Base-by-base conservation (phyloP, 1,284 basidiomycete genomes). In the Pseudozyma tsukubaensis region DNA sequence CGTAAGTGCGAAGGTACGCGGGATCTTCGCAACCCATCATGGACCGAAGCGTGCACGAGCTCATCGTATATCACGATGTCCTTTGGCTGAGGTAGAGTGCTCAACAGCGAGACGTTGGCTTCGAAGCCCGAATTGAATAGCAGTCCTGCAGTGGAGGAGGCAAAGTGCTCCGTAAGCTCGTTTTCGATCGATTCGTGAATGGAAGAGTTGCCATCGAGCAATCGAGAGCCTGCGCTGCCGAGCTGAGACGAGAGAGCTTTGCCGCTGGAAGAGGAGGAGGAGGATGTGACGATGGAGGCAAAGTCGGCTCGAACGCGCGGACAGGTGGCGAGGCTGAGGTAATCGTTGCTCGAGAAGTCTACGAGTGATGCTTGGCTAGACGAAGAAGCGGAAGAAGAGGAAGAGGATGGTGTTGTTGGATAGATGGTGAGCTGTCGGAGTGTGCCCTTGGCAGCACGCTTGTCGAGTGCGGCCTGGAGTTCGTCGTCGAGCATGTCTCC, bases 61-160 rank as follows among this genome's bases (percentile, higher is more conserved):
- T 91, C 92, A 83, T 99, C 95, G 82, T 91, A 92, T 12, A 97
- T 86, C 42, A 97, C 85, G 50, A 89, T 88, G 81, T 99, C 96
- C 12, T 89, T 89, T 0, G 87, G 85, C 76, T 94, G 92, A 0
- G 94, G 94, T 0, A 97, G 86, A 43, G 89, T 89, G 0, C 92
- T 88, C 86, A 97, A 95, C 83, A 97, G 89, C 0, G 92, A 92
- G 3, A 91, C 91, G 81, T 98, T 98, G 16, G 96, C 94, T 85
- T 97, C 94, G 85, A 92, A 97, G 0, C 95, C 96, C 0, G 92
- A 94, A 85, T 94, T 96, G 89, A 97, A 97, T 16, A 98, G 88
- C 12, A 98, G 87, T 0, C 77, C 76, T 1, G 92, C 92, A 0
- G 89, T 86, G 12, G 66, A 55, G 5, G 76, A 65, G 8, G 57